These are phyloP conservation scores for Chamaecrista fasciculata DNA, from an alignment of 306 rosid genomes.

Conservation along the genomic window DNA sequence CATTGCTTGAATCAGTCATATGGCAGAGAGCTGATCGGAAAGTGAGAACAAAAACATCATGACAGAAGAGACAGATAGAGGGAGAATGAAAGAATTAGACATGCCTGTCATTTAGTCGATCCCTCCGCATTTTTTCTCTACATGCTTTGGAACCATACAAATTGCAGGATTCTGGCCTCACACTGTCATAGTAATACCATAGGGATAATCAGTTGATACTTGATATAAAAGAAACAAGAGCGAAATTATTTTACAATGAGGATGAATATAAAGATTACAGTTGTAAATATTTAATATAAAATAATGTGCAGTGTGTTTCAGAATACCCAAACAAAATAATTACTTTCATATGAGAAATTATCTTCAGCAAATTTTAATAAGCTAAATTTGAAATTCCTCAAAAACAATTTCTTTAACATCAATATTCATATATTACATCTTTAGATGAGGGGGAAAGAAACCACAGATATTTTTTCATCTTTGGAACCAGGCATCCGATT, in stretches of 20 bases:
- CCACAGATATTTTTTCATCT: not conserved
- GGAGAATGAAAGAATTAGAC: constrained; percentile 12
- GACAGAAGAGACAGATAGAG: constrained; percentile 1
- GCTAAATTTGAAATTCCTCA: not conserved
- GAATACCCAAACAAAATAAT: not conserved
- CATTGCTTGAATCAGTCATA: constrained; percentile 21
- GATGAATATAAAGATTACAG: not conserved
- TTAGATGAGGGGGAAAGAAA: not conserved
- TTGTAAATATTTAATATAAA: no score
- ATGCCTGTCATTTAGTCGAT: constrained; percentile 79
- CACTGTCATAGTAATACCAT: constrained; percentile 33
- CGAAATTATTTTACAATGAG: not conserved
- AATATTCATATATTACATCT: not conserved
- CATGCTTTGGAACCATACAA: constrained; percentile 65
- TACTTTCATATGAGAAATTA: not conserved
- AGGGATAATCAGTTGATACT: constrained; percentile 3
- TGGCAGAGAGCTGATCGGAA: constrained; percentile 1
- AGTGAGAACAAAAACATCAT: constrained; percentile 5
- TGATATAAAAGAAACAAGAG: not conserved
- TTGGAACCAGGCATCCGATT: not conserved
- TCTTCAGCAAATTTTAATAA: not conserved
- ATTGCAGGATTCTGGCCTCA: constrained; percentile 47
- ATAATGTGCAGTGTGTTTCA: not conserved
- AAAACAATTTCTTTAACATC: not conserved
- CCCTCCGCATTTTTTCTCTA: constrained; percentile 83